Evolutionary conservation across 192 early-diverging fungal genomes (phyloP).

Genomic region (Gigaspora rosea): DNA sequence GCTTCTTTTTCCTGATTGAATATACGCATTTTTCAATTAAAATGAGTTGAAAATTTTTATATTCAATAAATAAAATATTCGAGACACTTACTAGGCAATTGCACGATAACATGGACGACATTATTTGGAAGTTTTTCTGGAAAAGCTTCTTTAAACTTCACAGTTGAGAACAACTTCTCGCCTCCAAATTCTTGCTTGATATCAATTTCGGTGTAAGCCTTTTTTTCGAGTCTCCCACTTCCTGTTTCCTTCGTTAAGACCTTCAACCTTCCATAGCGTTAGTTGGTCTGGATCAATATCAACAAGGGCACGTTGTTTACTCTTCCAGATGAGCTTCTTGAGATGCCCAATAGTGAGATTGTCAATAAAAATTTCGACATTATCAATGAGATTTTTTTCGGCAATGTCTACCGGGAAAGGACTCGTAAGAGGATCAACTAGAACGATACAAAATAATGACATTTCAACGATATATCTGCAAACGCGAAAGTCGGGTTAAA

Average conservation of each 20-base stretch:
- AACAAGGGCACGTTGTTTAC: neutral
- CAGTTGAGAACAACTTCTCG: conserved; percentile 4
- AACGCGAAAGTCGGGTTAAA: conserved; percentile 14
- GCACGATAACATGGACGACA: neutral
- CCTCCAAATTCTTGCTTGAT: conserved; percentile 17
- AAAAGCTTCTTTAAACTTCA: conserved; percentile 1
- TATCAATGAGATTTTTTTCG: neutral
- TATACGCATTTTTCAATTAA: too few species aligned
- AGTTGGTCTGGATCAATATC: conserved; percentile 6
- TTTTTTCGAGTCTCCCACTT: neutral
- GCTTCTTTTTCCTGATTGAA: too few species aligned
- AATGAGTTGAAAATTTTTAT: neutral
- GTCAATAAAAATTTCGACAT: neutral
- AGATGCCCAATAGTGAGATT: conserved; percentile 15
- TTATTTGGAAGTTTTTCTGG: neutral
- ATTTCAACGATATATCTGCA: conserved; percentile 12
- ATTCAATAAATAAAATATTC: neutral
- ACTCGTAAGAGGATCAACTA: neutral
- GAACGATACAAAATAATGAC: conserved; percentile 10
- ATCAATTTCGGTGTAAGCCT: neutral
- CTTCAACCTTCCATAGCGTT: conserved; percentile 26
- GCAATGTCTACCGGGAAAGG: conserved; percentile 9
- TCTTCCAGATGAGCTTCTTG: conserved; percentile 14
- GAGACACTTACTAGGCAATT: neutral
- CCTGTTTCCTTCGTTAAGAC: neutral